A percentile compares a stretch with the other conserved stretches of the same genome.
These are phyloP conservation scores for Paramyrothecium roridum DNA, from an alignment of 2,329 filamentous ascomycete species.

Conservation along the genomic window DNA sequence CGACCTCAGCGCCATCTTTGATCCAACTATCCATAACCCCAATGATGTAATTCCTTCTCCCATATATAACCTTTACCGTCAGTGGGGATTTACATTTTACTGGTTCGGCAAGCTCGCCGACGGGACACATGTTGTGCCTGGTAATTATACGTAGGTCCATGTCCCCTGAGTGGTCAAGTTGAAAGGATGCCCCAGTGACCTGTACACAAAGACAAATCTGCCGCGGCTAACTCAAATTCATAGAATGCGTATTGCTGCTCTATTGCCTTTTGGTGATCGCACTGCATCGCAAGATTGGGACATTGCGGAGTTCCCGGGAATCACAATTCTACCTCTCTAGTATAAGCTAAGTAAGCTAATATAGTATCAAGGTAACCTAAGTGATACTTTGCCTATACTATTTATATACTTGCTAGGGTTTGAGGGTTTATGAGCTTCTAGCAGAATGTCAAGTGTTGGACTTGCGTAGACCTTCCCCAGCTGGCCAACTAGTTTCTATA, in stretches of 20 bases:
- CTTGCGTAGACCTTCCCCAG: no score
- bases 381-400: no score
- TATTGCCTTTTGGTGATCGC: neutral
- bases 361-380: no score
- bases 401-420: no score
- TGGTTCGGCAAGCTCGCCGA: neutral
- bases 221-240: neutral
- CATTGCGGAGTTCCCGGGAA: neutral
- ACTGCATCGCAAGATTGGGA: neutral
- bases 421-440: no score
- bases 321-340: neutral
- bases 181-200: neutral
- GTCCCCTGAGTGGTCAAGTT: neutral
- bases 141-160: neutral
- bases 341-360: no score
- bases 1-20: neutral
- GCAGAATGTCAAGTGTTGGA: no score
- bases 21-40: neutral
- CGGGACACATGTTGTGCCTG: neutral
- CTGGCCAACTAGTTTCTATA: no score
- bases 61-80: neutral
- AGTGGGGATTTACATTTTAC: neutral
- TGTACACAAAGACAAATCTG: no score
- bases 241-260: neutral
- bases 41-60: neutral